Conservation (phyloP, 306 rosid species). For the Herpetospermum pedunculosum region DNA sequence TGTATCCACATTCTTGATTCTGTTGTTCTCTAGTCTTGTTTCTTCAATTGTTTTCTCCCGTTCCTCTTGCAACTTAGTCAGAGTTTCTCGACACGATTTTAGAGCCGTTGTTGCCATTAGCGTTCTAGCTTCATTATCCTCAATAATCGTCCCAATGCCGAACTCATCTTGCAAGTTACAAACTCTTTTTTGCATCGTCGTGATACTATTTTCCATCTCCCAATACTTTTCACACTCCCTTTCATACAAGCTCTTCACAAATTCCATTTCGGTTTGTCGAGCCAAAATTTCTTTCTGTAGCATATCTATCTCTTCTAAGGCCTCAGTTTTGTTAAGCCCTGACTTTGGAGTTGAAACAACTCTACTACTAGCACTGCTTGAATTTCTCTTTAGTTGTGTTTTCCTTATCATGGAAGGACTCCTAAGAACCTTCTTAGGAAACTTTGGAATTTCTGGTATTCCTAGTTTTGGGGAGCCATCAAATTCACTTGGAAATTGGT, state of each 20-base stretch:
- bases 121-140: constrained; percentile 65
- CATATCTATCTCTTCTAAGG: constrained; percentile 45
- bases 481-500: background rate
- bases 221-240: constrained; percentile 54
- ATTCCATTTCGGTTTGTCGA: constrained; percentile 81
- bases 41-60: constrained; percentile 44
- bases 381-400: constrained; percentile 23
- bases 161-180: constrained; percentile 62
- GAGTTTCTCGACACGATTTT: constrained; percentile 58
- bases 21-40: constrained; percentile 32
- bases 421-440: constrained; percentile 31
- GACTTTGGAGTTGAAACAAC: constrained; percentile 20
- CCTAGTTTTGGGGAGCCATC: constrained; percentile 13
- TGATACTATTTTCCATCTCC: constrained; percentile 57
- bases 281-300: constrained; percentile 71
- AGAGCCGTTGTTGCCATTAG: constrained; percentile 77
- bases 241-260: constrained; percentile 64
- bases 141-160: constrained; percentile 31
- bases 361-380: constrained; percentile 20
- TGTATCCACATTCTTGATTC: constrained; percentile 30
- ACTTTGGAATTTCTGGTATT: constrained; percentile 50
- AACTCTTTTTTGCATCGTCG: constrained; percentile 52
- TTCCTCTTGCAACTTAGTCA: constrained; percentile 41
- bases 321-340: constrained; percentile 55
- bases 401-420: constrained; percentile 38